Base-by-base conservation (phyloP, 2,329 filamentous ascomycete species). In the Scedosporium minutisporum region DNA sequence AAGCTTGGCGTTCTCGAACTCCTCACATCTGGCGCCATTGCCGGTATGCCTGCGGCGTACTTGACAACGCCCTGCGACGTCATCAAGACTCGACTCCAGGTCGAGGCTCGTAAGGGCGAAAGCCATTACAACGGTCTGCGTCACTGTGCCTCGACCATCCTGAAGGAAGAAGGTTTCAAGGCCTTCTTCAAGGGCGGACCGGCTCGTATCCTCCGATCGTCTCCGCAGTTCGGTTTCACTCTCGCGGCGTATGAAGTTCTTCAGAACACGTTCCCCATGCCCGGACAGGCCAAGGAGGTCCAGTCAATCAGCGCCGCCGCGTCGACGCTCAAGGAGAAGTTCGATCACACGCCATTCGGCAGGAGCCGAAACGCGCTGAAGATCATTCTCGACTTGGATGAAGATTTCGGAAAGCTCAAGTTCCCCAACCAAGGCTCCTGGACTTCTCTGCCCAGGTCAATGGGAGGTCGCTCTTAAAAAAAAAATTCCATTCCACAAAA, bases 101-200 rank as follows among this genome's bases (percentile, higher is more conserved):
- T 99, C 64, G 95, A 99, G 76, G 93, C 93, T 23, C 89, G 95
- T 67, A 97, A 97, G 81, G 95, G 95, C 66, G 93, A 99, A 70
- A 88, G 87, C 3, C 82, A 83, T 58, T 99, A 99, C 81, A 95
- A 85, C 51, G 90, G 90, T 57, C 83, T 99, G 58, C 86, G 91
- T 63, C 91, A 99, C 77, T 90, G 88, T 62, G 95, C 95, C 44
- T 77, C 77, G 69, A 96, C 91, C 14, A 90, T 99, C 69, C 88
- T 82, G 79, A 86, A 87, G 74, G 90, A 97, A 74, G 95, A 99
- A 76, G 95, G 95, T 10, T 93, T 97, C 83, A 86, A 83, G 66
- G 95, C 95, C 27, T 99, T 99, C 82, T 99, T 97, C 87, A 97
- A 97, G 82, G 95, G 95, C 68, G 95, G 95, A 1, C 93, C 93